Base-by-base conservation (phyloP, 2,329 filamentous ascomycete species). In the Ophiostoma perfectum region DNA sequence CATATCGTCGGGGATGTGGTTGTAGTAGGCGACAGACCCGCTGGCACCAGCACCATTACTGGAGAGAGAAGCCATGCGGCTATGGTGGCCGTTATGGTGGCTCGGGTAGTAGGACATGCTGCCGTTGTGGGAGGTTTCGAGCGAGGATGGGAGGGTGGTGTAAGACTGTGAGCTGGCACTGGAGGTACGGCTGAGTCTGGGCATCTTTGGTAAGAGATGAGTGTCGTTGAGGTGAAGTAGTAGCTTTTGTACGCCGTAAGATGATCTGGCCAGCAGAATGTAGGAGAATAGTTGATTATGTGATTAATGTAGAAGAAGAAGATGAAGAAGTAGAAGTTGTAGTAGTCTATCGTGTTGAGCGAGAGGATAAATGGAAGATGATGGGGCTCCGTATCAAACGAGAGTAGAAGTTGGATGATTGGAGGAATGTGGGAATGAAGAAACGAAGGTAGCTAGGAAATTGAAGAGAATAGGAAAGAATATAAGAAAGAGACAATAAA, bases 91-190 rank as follows among this genome's bases (percentile, higher is more conserved):
- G 18, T 11, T 64, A 27, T 27, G 27, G 63, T 45, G 18, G 63
- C 7, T 14, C 1, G 63, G n/a, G 72, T 78, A 78, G 73, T 78
- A 78, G 44, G 76, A 70, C 77, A 78, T 78, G 72, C 68, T 60
- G 70, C 52, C 45, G 11, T 16, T 74, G 69, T 38, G 72, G 49
- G 60, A 5, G 71, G 70, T 12, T 71, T 68, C 66, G 73, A 70
- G 55, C 63, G 65, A 74, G 71, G 39, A 73, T 72, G 58, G 72
- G 67, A 67, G 74, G 62, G 49, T 72, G 60, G 66, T 66, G 70
- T 71, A 71, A 27, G 70, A 74, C 73, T 69, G 73, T 72, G 67
- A 76, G 74, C 64, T 75, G 73, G 68, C 49, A 55, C 73, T 76
- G 39, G 75, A 70, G 65, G 74, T 72, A 44, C 73, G 73, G 69